These are phyloP conservation scores for Endoconidiophora polonica DNA, from an alignment of 2,329 filamentous ascomycete species.

Conservation along the genomic window DNA sequence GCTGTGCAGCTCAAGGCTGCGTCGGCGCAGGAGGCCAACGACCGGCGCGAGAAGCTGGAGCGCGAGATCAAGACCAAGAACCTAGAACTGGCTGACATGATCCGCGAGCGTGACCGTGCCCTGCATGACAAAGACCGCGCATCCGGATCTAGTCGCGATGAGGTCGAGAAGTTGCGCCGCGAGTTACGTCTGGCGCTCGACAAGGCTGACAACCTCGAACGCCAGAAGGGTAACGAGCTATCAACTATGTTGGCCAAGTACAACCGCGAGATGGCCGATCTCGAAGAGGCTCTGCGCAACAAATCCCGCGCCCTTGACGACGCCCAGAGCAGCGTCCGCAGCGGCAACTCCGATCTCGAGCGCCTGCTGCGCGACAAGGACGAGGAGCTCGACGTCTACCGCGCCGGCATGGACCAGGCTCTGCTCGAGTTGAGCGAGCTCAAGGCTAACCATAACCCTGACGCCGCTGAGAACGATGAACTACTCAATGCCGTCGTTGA, in stretches of 20 bases:
- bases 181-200: conserved; percentile 87
- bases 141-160: conserved; percentile 76
- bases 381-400: conserved; percentile 94
- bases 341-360: conserved; percentile 75
- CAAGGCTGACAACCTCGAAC: conserved; percentile 78
- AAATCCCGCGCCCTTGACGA: conserved; percentile 83
- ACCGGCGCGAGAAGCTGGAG: conserved; percentile 84
- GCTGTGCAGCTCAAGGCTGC: conserved; percentile 88
- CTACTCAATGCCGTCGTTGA: conserved; percentile 79
- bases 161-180: conserved; percentile 83
- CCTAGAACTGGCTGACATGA: conserved; percentile 96
- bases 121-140: conserved; percentile 82
- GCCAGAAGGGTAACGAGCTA: conserved; percentile 84
- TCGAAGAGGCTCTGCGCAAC: conserved; percentile 78
- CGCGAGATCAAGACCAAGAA: conserved; percentile 99
- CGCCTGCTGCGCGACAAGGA: conserved; percentile 81
- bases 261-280: conserved; percentile 90
- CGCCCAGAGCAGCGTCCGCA: conserved; percentile 56
- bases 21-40: conserved; percentile 92
- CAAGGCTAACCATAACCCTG: conserved; percentile 35
- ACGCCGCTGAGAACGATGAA: conserved; percentile 57
- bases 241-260: conserved; percentile 91
- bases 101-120: conserved; percentile 83
- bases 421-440: conserved; percentile 83
- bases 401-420: conserved; percentile 93